A percentile compares a stretch with the other conserved stretches of the same genome.
phyloP scores from a whole-genome alignment of 148 eudicot species.

The Persicaria maculosa region DNA sequence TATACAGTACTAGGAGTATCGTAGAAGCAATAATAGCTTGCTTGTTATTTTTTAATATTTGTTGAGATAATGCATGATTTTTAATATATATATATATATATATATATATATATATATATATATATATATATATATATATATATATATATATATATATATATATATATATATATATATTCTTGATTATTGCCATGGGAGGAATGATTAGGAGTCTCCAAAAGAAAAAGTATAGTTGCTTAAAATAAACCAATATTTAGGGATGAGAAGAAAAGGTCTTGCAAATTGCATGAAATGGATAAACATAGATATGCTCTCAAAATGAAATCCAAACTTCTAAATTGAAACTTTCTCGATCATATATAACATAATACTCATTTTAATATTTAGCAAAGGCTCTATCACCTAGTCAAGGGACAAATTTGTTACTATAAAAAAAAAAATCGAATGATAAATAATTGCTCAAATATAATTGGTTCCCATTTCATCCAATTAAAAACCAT shows the following conservation, averaged over 20 bases:
- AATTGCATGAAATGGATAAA: background rate
- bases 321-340: background rate
- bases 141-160: no score
- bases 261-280: background rate
- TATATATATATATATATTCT: background rate
- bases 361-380: no score
- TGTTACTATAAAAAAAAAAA: no score
- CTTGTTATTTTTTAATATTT: background rate
- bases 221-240: background rate
- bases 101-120: no score
- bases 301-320: background rate
- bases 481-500: background rate
- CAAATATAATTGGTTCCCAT: background rate
- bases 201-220: background rate
- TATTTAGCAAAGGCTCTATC: no score
- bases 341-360: background rate
- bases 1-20: constrained; percentile 8
- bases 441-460: background rate
- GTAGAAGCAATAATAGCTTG: constrained; percentile 3
- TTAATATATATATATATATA: no score
- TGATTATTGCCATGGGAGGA: background rate
- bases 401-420: background rate
- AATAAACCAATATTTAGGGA: background rate
- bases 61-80: background rate
- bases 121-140: no score